These are phyloP conservation scores for Xylaria digitata DNA, from an alignment of 2,329 filamentous ascomycete genomes.

Conservation along the genomic window DNA sequence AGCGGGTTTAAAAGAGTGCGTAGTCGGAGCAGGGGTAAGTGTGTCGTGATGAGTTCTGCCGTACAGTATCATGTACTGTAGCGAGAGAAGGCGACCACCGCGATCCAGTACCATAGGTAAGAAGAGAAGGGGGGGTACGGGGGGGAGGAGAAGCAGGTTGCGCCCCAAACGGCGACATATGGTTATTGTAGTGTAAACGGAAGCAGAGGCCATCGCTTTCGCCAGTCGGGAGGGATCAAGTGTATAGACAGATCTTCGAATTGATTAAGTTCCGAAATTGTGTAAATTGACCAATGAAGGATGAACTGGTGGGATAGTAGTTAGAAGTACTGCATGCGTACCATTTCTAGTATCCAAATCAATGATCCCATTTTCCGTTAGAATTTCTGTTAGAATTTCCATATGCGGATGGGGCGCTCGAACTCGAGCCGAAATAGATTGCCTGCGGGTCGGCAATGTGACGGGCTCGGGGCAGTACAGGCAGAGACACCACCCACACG, in stretches of 20 bases:
- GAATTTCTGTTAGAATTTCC: constrained; percentile 6
- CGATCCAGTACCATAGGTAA: neutral
- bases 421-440: constrained; percentile 24
- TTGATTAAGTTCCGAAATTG: constrained; percentile 5
- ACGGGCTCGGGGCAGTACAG: constrained; percentile 23
- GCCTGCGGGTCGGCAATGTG: constrained; percentile 22
- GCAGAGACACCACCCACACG: no score
- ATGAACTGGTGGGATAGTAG: constrained; percentile 16
- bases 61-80: constrained; percentile 7
- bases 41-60: constrained; percentile 5
- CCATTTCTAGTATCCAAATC: neutral
- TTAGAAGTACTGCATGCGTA: neutral
- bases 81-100: neutral
- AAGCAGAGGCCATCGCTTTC: neutral
- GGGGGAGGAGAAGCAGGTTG: constrained; percentile 14
- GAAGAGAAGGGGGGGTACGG: no score
- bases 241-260: constrained; percentile 4
- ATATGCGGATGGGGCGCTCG: constrained; percentile 19
- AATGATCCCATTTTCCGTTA: constrained; percentile 9
- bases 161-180: constrained; percentile 13
- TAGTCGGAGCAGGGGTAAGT: constrained; percentile 10
- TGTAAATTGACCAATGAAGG: constrained; percentile 19
- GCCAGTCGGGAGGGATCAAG: neutral
- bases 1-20: constrained; percentile 10
- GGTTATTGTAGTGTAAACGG: constrained; percentile 5